Evolutionary conservation across 176 grass and related monocot genomes (phyloP), one percentile per base, ranked within the genome.

Genomic region (Pontederia paniculata): DNA sequence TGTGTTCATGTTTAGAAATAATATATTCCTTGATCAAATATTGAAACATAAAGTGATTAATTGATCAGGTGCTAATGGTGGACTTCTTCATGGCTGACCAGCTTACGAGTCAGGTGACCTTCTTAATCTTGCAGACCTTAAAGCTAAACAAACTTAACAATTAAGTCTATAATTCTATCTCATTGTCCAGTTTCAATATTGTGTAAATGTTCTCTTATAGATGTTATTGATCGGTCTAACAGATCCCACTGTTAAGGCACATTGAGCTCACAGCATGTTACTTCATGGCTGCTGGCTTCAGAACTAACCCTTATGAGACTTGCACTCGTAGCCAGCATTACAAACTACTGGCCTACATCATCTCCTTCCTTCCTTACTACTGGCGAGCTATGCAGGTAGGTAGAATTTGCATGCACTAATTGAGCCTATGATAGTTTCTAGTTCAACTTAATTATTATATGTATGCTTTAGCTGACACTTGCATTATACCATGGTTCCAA

Each of bases 41-140:
- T 31, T 17, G 11, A 52, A 48, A 46, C 37, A 55, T 52, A 8
- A 44, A 3, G 25, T 42, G 69, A 43, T 80, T 23, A 53, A 53
- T 77, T n/a, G n/a, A n/a, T 44, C 72, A 98, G 93, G 86, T 98
- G 28, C 42, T 88, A 55, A 84, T 98, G 93, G 80, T 74, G 14
- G 93, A 98, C 76, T 98, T 98, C 80, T 98, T 91, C 69, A 90
- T 98, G 86, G 93, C 93, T 63, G 93, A 98, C 48, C 93, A 98
- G 62, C 66, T 98, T 67, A 98, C 93, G 18, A 98, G 93, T 42
- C 93, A 98, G 93, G 93, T 97, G 74, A 73, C 23, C 41, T 37
- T 37, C 14, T 6, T n/a, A 50, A 50, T 15, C 14, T 50, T 50
- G 48, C 48, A 17, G 12, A 5, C 5, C 4, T 50, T 15, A 15